phyloP scores from a whole-genome alignment of 148 eudicot genomes.

The Vaccinium darrowii region DNA sequence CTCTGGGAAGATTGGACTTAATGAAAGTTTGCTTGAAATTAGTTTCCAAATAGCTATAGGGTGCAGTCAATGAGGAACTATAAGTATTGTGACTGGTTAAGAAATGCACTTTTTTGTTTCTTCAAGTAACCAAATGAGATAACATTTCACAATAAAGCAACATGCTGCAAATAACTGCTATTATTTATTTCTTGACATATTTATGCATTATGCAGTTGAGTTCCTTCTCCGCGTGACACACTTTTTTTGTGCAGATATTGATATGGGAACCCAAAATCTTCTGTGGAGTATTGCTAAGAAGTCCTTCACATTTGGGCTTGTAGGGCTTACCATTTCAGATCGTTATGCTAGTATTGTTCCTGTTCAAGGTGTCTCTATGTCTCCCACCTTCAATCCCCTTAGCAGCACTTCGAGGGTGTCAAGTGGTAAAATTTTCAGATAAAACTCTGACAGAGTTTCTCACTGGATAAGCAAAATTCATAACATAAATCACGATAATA shows the following conservation, averaged over 20 bases:
- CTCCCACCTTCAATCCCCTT: slow-evolving; percentile 84
- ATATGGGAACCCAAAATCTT: slow-evolving; percentile 49
- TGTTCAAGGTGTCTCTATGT: slow-evolving; percentile 75
- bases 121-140: not conserved
- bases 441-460: not conserved
- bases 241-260: slow-evolving; percentile 12
- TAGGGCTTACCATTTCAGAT: slow-evolving; percentile 73
- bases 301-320: slow-evolving; percentile 56
- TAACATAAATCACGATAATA: not conserved
- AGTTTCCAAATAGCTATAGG: not conserved
- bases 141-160: no score
- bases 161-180: not conserved
- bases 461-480: not conserved
- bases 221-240: slow-evolving; percentile 27
- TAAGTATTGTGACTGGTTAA: not conserved
- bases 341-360: slow-evolving; percentile 54
- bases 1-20: not conserved
- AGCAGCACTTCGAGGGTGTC: slow-evolving; percentile 29
- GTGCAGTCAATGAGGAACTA: not conserved
- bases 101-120: not conserved
- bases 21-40: not conserved
- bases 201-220: slow-evolving; percentile 29
- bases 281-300: slow-evolving; percentile 65
- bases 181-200: not conserved
- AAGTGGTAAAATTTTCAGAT: slow-evolving; percentile 28